Percentiles rank a stretch among this genome's conserved stretches.
Evolutionary conservation across 208 protist species (phyloP).

Genomic region (Leishmania martiniquensis): DNA sequence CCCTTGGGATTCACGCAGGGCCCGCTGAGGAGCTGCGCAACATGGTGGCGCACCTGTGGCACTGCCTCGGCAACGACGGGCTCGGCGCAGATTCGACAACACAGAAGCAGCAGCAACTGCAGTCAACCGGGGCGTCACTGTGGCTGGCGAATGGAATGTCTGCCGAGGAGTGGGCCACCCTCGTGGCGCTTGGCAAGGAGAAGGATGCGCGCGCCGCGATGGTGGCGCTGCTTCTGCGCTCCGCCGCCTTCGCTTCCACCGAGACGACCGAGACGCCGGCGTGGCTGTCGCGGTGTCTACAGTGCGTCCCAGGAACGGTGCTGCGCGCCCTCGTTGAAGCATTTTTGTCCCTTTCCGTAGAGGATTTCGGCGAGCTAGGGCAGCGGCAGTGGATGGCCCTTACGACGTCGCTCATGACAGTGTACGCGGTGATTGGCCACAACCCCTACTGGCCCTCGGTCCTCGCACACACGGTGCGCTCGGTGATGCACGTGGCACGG

Average conservation of each 20-base stretch:
- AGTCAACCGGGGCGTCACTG: not conserved
- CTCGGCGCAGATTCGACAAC: not conserved
- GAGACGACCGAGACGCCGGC: constrained; percentile 4
- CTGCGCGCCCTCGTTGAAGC: constrained; percentile 71
- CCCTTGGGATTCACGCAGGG: constrained; percentile 38
- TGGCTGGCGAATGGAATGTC: constrained; percentile 50
- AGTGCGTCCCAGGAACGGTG: constrained; percentile 43
- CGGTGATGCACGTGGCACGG: constrained; percentile 7
- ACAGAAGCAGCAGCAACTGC: not conserved
- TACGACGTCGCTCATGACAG: constrained; percentile 25
- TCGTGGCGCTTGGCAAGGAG: constrained; percentile 53
- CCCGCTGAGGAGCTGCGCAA: constrained; percentile 33
- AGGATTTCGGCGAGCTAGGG: constrained; percentile 23
- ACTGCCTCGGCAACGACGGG: constrained; percentile 12
- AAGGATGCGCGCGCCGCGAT: constrained; percentile 52
- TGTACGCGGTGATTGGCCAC: constrained; percentile 50
- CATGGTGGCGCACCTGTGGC: constrained; percentile 53
- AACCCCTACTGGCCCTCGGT: constrained; percentile 78
- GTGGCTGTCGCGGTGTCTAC: constrained; percentile 59
- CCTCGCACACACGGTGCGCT: constrained; percentile 29
- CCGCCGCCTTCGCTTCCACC: constrained; percentile 2
- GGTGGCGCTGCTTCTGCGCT: constrained; percentile 52
- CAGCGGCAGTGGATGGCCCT: constrained; percentile 22
- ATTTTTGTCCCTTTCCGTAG: constrained; percentile 38
- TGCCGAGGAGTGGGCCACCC: constrained; percentile 61